Evolutionary conservation across 176 grass and related monocot genomes (phyloP).

Genomic region (Aegilops umbellulata): DNA sequence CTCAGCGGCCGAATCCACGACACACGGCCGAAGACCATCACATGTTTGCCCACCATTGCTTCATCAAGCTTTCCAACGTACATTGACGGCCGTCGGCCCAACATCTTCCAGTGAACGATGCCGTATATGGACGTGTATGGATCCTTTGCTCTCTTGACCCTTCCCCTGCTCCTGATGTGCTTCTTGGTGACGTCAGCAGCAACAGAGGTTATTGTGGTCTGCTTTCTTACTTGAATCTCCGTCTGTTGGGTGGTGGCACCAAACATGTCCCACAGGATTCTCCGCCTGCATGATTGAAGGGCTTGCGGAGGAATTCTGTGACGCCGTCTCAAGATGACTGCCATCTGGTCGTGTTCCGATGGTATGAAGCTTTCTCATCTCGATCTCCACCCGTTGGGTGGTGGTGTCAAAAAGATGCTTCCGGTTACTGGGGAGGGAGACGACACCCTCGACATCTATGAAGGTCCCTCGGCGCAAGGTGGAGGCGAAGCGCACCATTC

Average conservation of each 20-base stretch:
- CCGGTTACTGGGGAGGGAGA: background rate
- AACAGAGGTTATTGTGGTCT: background rate
- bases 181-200: background rate
- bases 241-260: too few relatives aligned
- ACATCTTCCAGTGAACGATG: background rate
- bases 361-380: background rate
- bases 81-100: background rate
- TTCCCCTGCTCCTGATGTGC: background rate
- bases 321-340: background rate
- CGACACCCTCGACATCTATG: slow-evolving; percentile 7
- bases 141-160: background rate
- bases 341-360: background rate
- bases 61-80: background rate
- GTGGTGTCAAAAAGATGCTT: background rate
- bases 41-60: background rate
- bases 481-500: slow-evolving; percentile 17
- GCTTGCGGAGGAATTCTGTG: too few relatives aligned
- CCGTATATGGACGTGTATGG: background rate
- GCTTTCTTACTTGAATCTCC: background rate
- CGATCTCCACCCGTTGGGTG: background rate
- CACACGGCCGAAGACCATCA: background rate
- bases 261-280: too few relatives aligned
- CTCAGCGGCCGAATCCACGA: background rate
- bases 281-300: too few relatives aligned
- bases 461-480: background rate